Base-by-base conservation (phyloP, 495 filamentous ascomycete genomes). In the Xylaria acuta region DNA sequence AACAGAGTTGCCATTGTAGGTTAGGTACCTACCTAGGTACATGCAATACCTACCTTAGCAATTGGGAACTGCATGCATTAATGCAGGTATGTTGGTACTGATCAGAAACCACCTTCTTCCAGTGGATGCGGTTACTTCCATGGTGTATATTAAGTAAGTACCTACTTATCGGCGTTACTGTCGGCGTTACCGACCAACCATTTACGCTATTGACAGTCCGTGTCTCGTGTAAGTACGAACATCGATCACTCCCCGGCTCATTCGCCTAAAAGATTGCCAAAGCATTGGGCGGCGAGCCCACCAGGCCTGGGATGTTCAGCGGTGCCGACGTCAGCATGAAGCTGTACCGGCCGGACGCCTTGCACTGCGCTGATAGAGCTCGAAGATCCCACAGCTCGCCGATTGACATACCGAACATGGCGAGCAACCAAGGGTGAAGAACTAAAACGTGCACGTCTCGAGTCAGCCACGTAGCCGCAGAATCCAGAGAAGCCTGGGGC, bases 241-340 rank as follows among this genome's bases (percentile, higher is more conserved):
- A 58, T 30, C 16, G 27, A 58, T 7, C 27, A 34, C 16, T 36
- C 27, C 30, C 25, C 12, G 6, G 14, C 9, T 54, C n/a, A 38
- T 38, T 7, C 7, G 25, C 22, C 78, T 72, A 91, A 74, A 90
- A 82, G 25, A 90, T 82, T 8, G 87, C 89, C 22, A 88, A 79
- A 3, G 84, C 85, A 75, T 86, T 87, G 8, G 83, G 81, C 62
- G 84, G 82, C 32, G 81, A 85, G 25, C 82, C 84, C 22, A 87
- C 75, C 5, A 85, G 72, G 75, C 87, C 86, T 49, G 84, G 81
- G 70, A 88, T 88, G 78, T 92, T 90, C 75, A 89, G 79, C 30
- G 89, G 89, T 38, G 82, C 84, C 78, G 88, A 90, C 1, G 89
- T 91, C 64, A 94, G 79, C 73, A 94, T 87, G 76, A 94, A 93